These are phyloP conservation scores for Cyclotella atomus DNA, from an alignment of 108 stramenopile genomes.

Conservation along the genomic window DNA sequence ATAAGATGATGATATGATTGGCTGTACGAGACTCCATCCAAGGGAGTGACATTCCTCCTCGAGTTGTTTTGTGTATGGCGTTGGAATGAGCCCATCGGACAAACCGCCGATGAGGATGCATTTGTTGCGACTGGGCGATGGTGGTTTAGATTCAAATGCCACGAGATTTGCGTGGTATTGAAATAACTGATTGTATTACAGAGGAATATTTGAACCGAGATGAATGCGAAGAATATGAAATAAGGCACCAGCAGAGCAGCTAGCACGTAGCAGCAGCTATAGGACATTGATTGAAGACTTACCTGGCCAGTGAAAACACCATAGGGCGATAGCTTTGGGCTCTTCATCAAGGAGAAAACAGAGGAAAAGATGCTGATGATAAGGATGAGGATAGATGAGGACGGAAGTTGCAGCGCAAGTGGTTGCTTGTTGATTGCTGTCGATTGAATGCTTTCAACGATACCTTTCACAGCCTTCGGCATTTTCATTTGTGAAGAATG, in stretches of 20 bases:
- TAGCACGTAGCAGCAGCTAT: neutral
- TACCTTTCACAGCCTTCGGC: too few species aligned
- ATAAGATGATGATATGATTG: constrained; percentile 71
- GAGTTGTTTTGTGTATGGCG: constrained; percentile 71
- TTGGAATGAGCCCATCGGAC: constrained; percentile 77
- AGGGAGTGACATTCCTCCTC: constrained; percentile 52
- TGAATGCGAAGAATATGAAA: too few species aligned
- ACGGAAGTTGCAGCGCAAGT: too few species aligned
- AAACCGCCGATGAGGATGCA: constrained; percentile 86
- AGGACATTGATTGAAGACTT: neutral
- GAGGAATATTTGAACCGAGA: too few species aligned
- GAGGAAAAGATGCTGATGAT: too few species aligned
- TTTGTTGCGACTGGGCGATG: constrained; percentile 47
- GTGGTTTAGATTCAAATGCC: constrained; percentile 79
- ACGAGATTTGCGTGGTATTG: constrained; percentile 66
- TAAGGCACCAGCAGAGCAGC: too few species aligned
- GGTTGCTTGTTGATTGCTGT: too few species aligned
- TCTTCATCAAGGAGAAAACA: too few species aligned
- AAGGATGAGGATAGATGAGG: too few species aligned
- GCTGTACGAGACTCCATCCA: constrained; percentile 84
- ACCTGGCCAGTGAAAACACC: constrained; percentile 61
- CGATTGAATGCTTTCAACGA: too few species aligned
- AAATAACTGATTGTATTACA: constrained; percentile 68
- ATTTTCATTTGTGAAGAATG: too few species aligned
- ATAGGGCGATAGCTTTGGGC: constrained; percentile 56